Evolutionary conservation across 2,329 filamentous ascomycete species (phyloP), one percentile per base, ranked within the genome.

Genomic region (Penicillium polonicum): DNA sequence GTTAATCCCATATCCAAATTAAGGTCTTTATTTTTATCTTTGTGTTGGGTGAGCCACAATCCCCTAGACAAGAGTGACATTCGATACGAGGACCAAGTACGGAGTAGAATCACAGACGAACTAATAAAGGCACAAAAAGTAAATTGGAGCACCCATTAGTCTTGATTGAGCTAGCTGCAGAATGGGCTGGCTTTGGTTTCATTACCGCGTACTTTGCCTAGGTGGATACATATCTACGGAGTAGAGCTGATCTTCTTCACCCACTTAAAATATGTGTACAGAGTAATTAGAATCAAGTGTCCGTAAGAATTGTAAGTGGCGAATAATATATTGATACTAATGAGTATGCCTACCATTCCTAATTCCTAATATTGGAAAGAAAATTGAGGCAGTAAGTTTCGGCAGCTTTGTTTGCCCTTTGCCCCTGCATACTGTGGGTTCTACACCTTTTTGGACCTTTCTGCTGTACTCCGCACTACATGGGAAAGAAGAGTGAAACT

Each of bases 391-490:
- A 31, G 36, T 55, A 50, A n/a, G 33, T 52, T 56, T 56, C 41
- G 41, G 33, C 15, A 31, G 35, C 9, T 31, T 35, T 44, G 21
- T 21, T 35, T 44, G 21, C 17, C 36, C 33, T 44, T 15, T 45
- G 25, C 48, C 48, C 48, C 25, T 52, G 48, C 54, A 52, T 52
- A 52, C 29, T 33, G 27, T 33, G 7, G 44, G 7, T 36, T 41
- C 17, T 55, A 39, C n/a, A 31, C 23, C 39, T 36, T 35, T 31
- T 27, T 42, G 41, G 39, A 45, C 27, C 35, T 46, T 52, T 51
- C 48, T 44, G 46, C 48, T 45, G 54, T 52, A 43, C 48, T n/a
- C 48, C 17, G 48, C 46, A 29, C 48, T n/a, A 52, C 54, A 38
- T 3, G 27, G 12, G 12, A 13, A 27, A 48, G n/a, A 29, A 29